Percentiles rank a stretch among this genome's conserved stretches.
Conservation (phyloP, 73 alveolate species). For the Tetrahymena borealis region DNA sequence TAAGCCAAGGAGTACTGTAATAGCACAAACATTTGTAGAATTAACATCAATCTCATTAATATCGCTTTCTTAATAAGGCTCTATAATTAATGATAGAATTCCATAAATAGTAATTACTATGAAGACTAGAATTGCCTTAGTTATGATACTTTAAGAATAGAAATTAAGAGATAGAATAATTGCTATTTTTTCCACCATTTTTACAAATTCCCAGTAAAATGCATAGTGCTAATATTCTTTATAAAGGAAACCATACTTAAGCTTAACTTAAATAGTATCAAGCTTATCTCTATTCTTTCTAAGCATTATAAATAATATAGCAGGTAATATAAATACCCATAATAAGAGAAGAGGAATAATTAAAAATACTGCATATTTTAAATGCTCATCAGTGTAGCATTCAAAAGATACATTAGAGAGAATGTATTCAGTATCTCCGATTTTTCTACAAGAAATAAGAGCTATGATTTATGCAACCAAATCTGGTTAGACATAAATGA, state of each 20-base stretch:
- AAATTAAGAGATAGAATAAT: too few species aligned
- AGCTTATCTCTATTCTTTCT: not conserved
- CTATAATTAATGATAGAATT: too few species aligned
- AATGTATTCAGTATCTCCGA: not conserved
- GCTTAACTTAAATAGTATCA: not conserved
- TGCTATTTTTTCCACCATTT: not conserved
- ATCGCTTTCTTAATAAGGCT: too few species aligned
- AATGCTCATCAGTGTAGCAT: conserved; percentile 12
- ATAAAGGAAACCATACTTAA: conserved; percentile 16
- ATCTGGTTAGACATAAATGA: too few species aligned
- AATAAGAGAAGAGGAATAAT: conserved; percentile 7
- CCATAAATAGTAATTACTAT: too few species aligned
- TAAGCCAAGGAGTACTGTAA: too few species aligned
- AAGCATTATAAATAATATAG: not conserved
- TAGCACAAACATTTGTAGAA: too few species aligned
- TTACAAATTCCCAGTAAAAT: conserved; percentile 18
- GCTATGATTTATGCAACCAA: too few species aligned
- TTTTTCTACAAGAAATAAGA: conserved; percentile 5
- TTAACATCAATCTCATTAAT: too few species aligned
- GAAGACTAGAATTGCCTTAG: too few species aligned
- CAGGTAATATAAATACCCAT: conserved; percentile 9
- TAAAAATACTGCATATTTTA: not conserved
- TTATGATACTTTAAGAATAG: too few species aligned
- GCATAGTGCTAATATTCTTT: not conserved
- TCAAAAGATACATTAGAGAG: not conserved